phyloP scores from a whole-genome alignment of 2,329 filamentous ascomycete species.

The Myotisia sp. region DNA sequence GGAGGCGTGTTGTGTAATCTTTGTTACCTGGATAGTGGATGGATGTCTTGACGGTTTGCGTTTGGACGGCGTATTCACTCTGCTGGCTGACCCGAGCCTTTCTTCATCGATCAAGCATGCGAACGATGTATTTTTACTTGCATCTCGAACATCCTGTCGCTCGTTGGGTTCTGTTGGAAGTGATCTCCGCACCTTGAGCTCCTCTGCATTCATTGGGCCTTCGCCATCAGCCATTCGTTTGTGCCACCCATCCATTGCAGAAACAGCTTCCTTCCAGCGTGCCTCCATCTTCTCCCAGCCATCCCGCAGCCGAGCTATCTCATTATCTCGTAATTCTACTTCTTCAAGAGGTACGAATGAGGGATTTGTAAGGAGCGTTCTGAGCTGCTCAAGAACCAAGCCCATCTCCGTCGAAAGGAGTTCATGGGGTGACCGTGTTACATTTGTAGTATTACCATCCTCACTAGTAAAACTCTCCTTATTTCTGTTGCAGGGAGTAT shows the following conservation, averaged over 20 bases:
- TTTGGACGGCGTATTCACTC: no score
- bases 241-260: slow-evolving; percentile 85
- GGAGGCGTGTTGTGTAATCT: no score
- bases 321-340: slow-evolving; percentile 79
- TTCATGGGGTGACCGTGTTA: slow-evolving; percentile 45
- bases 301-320: slow-evolving; percentile 66
- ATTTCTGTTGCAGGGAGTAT: slow-evolving; percentile 16
- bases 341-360: slow-evolving; percentile 94
- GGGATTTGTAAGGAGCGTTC: slow-evolving; percentile 77
- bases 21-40: no score
- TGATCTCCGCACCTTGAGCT: slow-evolving; percentile 30
- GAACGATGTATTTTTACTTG: no score
- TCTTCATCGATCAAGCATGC: no score
- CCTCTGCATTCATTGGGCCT: slow-evolving; percentile 29
- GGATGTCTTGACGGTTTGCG: no score
- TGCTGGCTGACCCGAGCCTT: no score
- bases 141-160: slow-evolving; percentile 2
- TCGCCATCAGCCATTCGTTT: slow-evolving; percentile 49
- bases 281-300: slow-evolving; percentile 91
- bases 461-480: slow-evolving; percentile 8
- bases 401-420: slow-evolving; percentile 60
- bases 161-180: slow-evolving; percentile 15
- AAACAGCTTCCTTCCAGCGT: slow-evolving; percentile 77
- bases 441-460: slow-evolving; percentile 15
- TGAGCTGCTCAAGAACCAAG: slow-evolving; percentile 62